These are phyloP conservation scores for Fraxinus quadrangulata DNA, from an alignment of 257 asterid species.

Conservation along the genomic window DNA sequence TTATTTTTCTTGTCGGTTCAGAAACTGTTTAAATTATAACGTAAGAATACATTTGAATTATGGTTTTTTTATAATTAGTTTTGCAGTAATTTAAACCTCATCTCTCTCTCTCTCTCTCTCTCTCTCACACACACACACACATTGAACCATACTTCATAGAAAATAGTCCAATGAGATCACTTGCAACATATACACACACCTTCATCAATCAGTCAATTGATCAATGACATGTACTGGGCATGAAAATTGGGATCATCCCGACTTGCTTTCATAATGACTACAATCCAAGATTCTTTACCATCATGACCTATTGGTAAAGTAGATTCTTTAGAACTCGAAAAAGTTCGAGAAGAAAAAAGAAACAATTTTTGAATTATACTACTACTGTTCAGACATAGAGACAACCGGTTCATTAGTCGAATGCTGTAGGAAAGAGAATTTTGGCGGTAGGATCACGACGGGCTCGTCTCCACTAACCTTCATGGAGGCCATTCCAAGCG, in stretches of 20 bases:
- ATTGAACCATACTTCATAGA: not conserved
- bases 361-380: not conserved
- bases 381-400: not conserved
- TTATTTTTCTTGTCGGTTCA: too few relatives aligned
- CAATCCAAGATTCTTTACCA: not conserved
- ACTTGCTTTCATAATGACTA: not conserved
- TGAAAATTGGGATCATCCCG: not conserved
- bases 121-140: not conserved
- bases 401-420: constrained; percentile 31
- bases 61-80: too few relatives aligned
- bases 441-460: constrained; percentile 56
- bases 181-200: not conserved
- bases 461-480: constrained; percentile 60
- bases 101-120: too few relatives aligned
- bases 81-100: too few relatives aligned
- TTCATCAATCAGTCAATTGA: not conserved
- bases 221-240: not conserved
- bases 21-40: too few relatives aligned
- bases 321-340: not conserved
- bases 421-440: constrained; percentile 48
- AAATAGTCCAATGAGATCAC: not conserved
- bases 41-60: not conserved
- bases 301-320: not conserved
- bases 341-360: not conserved
- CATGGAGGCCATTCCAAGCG: constrained; percentile 71